Conservation (phyloP, 2,329 filamentous ascomycete genomes). For the Apiospora rasikravindrae region DNA sequence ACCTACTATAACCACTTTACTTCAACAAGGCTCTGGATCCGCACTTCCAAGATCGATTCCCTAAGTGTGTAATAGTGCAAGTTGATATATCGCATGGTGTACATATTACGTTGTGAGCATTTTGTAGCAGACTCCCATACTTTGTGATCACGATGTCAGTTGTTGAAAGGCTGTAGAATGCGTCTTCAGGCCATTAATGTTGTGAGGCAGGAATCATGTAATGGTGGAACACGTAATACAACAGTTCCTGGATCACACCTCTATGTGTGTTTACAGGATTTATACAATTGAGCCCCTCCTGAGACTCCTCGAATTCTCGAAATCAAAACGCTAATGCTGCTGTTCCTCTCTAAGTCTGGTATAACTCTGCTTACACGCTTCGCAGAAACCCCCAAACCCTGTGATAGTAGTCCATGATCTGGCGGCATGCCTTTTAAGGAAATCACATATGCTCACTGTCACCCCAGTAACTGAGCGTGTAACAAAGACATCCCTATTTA, state of each 20-base stretch:
- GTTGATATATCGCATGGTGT: no score
- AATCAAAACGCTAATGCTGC: conserved; percentile 10
- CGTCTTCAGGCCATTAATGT: no score
- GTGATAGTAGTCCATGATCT: neutral
- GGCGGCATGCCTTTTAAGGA: neutral
- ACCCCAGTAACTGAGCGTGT: neutral
- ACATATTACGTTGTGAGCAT: no score
- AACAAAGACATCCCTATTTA: conserved; percentile 40
- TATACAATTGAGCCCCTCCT: neutral
- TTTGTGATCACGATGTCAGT: no score
- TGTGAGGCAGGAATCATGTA: neutral
- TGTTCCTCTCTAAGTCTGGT: neutral
- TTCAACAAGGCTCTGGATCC: no score
- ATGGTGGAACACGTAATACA: neutral
- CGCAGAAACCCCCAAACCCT: neutral
- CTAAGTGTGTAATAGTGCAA: no score
- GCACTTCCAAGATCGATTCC: no score
- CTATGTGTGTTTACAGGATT: neutral
- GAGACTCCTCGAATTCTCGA: neutral
- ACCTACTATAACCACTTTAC: no score
- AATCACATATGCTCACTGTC: neutral
- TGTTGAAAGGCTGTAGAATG: no score
- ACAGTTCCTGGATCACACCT: neutral
- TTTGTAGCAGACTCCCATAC: no score
- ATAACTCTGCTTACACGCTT: neutral